These are phyloP conservation scores for Eucalyptus pauciflora DNA, from an alignment of 345 rosid genomes.

Conservation along the genomic window DNA sequence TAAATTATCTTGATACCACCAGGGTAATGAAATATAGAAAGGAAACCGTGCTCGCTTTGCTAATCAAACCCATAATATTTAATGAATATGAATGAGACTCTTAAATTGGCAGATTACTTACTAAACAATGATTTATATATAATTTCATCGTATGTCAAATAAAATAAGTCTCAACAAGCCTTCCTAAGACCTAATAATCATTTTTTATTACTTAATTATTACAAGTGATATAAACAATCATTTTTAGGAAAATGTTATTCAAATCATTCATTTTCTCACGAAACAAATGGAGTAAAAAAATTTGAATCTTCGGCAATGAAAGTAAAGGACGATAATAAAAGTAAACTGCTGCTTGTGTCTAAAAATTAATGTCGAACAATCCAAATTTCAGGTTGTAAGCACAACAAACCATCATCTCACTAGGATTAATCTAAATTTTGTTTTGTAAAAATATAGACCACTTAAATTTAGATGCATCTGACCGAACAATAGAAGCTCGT, in stretches of 20 bases:
- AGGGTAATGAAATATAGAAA: background rate
- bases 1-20: background rate
- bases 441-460: no score
- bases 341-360: background rate
- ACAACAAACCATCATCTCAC: no score
- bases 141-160: background rate
- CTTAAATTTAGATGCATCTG: no score
- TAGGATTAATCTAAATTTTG: no score
- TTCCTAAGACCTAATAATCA: background rate
- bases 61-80: background rate
- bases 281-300: no score
- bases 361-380: background rate
- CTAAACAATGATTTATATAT: background rate
- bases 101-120: background rate
- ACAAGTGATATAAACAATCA: background rate
- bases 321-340: background rate
- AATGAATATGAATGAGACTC: background rate
- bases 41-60: background rate
- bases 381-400: background rate
- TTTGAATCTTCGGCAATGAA: no score
- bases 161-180: background rate
- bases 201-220: no score
- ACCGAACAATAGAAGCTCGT: accelerated
- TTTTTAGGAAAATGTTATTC: no score
- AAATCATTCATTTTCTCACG: no score